These are phyloP conservation scores for Penicillium steckii DNA, from an alignment of 495 filamentous ascomycete genomes.

Conservation along the genomic window DNA sequence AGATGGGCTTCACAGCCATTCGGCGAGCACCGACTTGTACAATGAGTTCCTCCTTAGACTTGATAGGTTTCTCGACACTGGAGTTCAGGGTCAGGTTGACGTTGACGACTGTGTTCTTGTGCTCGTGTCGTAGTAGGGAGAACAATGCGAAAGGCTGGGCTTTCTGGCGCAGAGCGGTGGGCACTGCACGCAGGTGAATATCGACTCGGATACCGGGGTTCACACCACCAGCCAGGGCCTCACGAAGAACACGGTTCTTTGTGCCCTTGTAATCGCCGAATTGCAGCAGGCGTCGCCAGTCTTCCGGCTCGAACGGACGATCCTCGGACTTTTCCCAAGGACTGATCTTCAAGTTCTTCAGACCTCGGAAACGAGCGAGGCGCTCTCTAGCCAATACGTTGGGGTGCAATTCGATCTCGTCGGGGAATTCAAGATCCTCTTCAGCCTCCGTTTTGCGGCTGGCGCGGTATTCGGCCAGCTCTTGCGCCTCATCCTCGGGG, in stretches of 20 bases:
- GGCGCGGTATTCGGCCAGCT: slow-evolving; percentile 75
- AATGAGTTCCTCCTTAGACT: slow-evolving; percentile 86
- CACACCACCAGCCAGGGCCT: slow-evolving; percentile 83
- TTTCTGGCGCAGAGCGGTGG: slow-evolving; percentile 55
- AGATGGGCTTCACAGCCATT: slow-evolving; percentile 84
- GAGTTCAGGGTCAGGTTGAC: slow-evolving; percentile 79
- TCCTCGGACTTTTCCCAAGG: slow-evolving; percentile 89
- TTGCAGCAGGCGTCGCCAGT: slow-evolving; percentile 81
- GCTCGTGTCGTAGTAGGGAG: slow-evolving; percentile 88
- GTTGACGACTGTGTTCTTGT: slow-evolving; percentile 86
- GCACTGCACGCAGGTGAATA: slow-evolving; percentile 74
- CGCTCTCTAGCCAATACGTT: slow-evolving; percentile 83
- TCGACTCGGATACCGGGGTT: slow-evolving; percentile 77
- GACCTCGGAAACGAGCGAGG: slow-evolving; percentile 77
- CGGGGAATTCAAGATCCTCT: slow-evolving; percentile 93
- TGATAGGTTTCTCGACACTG: slow-evolving; percentile 68
- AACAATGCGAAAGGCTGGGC: slow-evolving; percentile 67
- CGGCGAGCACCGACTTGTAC: slow-evolving; percentile 85
- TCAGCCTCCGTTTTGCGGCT: slow-evolving; percentile 73
- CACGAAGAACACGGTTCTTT: slow-evolving; percentile 68
- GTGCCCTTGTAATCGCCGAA: slow-evolving; percentile 81
- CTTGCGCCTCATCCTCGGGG: slow-evolving; percentile 78
- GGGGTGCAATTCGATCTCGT: slow-evolving; percentile 93
- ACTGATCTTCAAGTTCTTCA: slow-evolving; percentile 85
- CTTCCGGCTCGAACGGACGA: slow-evolving; percentile 77